phyloP scores from a whole-genome alignment of 257 asterid species.

The Marsdenia floribunda region DNA sequence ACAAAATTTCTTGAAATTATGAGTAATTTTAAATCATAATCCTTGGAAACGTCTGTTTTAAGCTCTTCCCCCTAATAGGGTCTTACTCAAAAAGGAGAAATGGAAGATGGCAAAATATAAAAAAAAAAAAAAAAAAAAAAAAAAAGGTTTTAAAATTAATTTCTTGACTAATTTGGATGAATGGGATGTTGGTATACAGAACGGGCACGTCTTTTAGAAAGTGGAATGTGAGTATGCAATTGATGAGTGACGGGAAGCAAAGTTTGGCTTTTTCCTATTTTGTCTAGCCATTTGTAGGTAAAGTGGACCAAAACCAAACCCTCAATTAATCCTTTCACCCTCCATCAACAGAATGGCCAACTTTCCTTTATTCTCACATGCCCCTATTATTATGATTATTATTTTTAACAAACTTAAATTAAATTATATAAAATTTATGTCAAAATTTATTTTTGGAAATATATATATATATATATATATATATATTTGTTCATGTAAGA shows the following conservation, averaged over 20 bases:
- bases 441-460: too few relatives aligned
- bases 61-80: not conserved
- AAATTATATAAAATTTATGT: too few relatives aligned
- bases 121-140: not conserved
- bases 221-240: constrained; percentile 33
- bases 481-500: not conserved
- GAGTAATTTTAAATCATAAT: too few relatives aligned
- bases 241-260: constrained; percentile 22
- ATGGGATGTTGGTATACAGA: too few relatives aligned
- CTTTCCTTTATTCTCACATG: not conserved
- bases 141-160: too few relatives aligned
- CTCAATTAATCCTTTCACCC: constrained; percentile 11
- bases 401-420: too few relatives aligned
- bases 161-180: too few relatives aligned
- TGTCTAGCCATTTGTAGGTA: constrained; percentile 20
- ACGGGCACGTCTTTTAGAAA: not conserved
- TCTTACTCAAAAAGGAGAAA: not conserved
- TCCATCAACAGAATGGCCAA: not conserved
- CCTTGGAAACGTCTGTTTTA: too few relatives aligned
- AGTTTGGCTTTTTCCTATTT: constrained; percentile 18
- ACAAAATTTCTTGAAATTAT: too few relatives aligned
- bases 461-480: too few relatives aligned
- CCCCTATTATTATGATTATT: not conserved
- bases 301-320: constrained; percentile 27
- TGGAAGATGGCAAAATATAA: not conserved